A percentile compares a stretch with the other conserved stretches of the same genome.
phyloP scores from a whole-genome alignment of 2,329 filamentous ascomycete genomes.

The Lecanosticta acicola region DNA sequence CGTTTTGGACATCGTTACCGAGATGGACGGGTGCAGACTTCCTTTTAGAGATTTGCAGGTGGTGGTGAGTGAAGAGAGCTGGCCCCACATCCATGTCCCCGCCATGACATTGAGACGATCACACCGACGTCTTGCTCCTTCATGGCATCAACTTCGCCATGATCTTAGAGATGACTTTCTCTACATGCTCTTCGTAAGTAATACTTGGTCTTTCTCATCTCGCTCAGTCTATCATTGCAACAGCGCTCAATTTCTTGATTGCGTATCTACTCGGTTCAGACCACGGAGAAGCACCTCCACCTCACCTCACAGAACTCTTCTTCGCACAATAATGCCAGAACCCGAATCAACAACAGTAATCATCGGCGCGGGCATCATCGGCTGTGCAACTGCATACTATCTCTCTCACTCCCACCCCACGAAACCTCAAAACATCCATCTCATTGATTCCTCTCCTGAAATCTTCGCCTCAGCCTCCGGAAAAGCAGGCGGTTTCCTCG shows the following conservation, averaged over 20 bases:
- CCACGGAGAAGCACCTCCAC: neutral
- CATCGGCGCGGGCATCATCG: slow-evolving; percentile 65
- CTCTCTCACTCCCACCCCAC: slow-evolving; percentile 45
- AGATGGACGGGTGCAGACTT: no score
- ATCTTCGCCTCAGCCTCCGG: slow-evolving; percentile 71
- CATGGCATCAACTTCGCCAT: neutral
- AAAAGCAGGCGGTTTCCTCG: slow-evolving; percentile 67
- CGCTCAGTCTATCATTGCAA: no score
- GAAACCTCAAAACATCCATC: slow-evolving; percentile 46
- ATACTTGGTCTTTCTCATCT: no score
- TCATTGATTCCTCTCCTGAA: slow-evolving; percentile 53
- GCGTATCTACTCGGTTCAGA: neutral
- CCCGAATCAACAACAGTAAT: slow-evolving; percentile 49
- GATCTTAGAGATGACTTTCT: neutral
- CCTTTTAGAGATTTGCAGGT: no score
- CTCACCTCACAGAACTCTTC: neutral
- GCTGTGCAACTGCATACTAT: slow-evolving; percentile 66
- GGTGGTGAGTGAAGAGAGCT: no score
- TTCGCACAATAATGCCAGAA: neutral
- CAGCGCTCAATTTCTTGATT: neutral
- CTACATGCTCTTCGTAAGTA: no score
- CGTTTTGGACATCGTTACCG: slow-evolving; percentile 34
- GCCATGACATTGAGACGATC: no score
- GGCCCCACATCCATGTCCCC: no score
- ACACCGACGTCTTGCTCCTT: neutral